Evolutionary conservation across 257 asterid species (phyloP).

Genomic region (Gentiana dahurica): DNA sequence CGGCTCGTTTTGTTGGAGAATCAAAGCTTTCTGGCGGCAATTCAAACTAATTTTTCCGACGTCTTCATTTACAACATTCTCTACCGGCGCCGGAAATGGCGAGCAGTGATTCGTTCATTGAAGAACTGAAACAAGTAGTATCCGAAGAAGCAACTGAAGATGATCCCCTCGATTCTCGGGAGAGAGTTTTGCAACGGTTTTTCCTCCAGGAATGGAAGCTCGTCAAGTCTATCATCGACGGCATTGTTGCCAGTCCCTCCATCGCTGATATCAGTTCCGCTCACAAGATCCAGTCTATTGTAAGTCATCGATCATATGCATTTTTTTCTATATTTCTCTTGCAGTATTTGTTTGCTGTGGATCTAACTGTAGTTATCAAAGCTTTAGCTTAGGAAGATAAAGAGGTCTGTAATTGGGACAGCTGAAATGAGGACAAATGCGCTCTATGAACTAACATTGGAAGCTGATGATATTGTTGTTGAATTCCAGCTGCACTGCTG

Average conservation of each 20-base stretch:
- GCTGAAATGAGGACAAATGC: neutral
- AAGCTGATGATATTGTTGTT: too few species aligned
- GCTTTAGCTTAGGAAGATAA: neutral
- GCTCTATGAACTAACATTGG: neutral
- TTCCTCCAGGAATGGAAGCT: constrained; percentile 90
- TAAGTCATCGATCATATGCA: constrained; percentile 16
- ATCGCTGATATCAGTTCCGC: constrained; percentile 60
- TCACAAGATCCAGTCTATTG: constrained; percentile 80
- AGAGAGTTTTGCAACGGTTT: constrained; percentile 60
- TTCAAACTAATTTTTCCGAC: too few species aligned
- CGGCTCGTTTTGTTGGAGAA: too few species aligned
- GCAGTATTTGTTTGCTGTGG: neutral
- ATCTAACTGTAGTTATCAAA: neutral
- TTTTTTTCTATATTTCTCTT: neutral
- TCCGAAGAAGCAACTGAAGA: constrained; percentile 32
- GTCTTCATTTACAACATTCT: too few species aligned
- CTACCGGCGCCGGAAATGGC: constrained; percentile 5
- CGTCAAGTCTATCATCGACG: constrained; percentile 71
- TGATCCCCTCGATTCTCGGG: constrained; percentile 80
- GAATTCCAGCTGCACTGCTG: too few species aligned
- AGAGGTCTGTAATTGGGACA: neutral
- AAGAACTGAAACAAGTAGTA: constrained; percentile 14
- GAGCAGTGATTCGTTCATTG: constrained; percentile 1
- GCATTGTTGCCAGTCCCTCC: constrained; percentile 53
- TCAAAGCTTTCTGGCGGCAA: too few species aligned